Evolutionary conservation across 2,329 filamentous ascomycete genomes (phyloP).

Genomic region (Aaosphaeria arxii): DNA sequence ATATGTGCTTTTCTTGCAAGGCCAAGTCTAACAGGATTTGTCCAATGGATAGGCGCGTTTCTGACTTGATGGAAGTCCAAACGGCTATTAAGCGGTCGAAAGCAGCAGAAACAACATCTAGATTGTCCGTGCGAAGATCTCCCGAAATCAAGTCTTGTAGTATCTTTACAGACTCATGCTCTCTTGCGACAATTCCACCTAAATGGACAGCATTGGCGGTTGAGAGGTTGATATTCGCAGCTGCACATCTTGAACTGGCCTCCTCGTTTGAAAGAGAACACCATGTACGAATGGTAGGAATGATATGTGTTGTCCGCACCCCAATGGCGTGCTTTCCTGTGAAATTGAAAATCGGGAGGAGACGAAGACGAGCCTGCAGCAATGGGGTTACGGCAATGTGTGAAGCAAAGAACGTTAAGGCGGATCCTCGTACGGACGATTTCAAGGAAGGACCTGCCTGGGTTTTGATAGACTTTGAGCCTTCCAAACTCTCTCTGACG

Average conservation of each 20-base stretch:
- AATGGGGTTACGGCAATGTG: constrained; percentile 70
- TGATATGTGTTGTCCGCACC: constrained; percentile 69
- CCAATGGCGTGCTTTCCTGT: constrained; percentile 70
- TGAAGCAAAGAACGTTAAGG: constrained; percentile 70
- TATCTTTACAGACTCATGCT: constrained; percentile 55
- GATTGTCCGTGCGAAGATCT: constrained; percentile 42
- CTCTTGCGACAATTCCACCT: constrained; percentile 52
- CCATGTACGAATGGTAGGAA: constrained; percentile 74
- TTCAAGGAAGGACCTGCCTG: constrained; percentile 44
- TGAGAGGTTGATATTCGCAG: constrained; percentile 46
- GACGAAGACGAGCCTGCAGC: constrained; percentile 63
- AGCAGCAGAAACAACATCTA: constrained; percentile 59
- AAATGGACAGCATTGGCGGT: constrained; percentile 55
- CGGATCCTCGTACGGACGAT: constrained; percentile 59
- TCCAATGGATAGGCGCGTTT: constrained; percentile 58
- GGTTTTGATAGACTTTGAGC: constrained; percentile 40
- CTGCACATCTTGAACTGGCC: constrained; percentile 48
- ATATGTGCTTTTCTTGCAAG: constrained; percentile 39
- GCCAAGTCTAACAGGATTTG: constrained; percentile 62
- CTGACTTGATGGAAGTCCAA: constrained; percentile 69
- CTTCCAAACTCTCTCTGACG: constrained; percentile 60
- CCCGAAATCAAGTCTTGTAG: constrained; percentile 52
- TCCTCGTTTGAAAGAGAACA: constrained; percentile 53
- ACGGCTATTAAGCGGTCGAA: constrained; percentile 69
- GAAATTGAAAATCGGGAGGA: constrained; percentile 70